Evolutionary conservation across 1,284 basidiomycete genomes (phyloP), one percentile per base, ranked within the genome.

Genomic region (Trichosporon sp.): DNA sequence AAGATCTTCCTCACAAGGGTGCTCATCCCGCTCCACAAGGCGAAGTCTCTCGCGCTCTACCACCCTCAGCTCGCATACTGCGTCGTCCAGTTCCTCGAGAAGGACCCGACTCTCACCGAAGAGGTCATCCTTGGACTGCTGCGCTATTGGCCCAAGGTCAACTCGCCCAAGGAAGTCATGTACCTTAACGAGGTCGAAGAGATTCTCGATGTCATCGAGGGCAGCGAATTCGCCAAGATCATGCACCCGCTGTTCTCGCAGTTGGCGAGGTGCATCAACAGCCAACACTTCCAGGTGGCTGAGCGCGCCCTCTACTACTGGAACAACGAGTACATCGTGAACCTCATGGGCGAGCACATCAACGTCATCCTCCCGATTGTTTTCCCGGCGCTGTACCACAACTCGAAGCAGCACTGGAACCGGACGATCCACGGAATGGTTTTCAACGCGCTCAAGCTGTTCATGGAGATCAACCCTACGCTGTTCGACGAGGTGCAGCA

Each of bases 111-210:
- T 3, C 87, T 99, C 66, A 97, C 95, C 23, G 93, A 98, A 83
- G 95, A 98, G 68, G 97, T 99, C 42, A 91, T 99, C 81, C 85
- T 96, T 67, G 97, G 97, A 21, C 86, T 99, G 23, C 87, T 99
- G 80, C 92, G 92, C 79, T 99, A 89, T 85, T 99, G 97, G 97
- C 97, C 97, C 58, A 99, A 99, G 84, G 96, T 99, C 77, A 99
- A 99, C 84, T 96, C 93, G 62, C 95, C 95, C n/a, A 99, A 99
- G 85, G 97, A 99, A 83, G 97, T 99, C 84, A 99, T 99, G 97
- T 99, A 94, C 86, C 87, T 99, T 74, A 99, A 98, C 85, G 97
- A 99, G 86, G 94, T 99, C 69, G 97, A 99, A 83, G 97, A 99
- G 85, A 93, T 99, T 21, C 85, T 99, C 71, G 97, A 99, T 82